Percentiles rank a stretch among this genome's conserved stretches.
These are phyloP conservation scores for Mycena sp. DNA, from an alignment of 1,284 basidiomycete species.

Conservation along the genomic window DNA sequence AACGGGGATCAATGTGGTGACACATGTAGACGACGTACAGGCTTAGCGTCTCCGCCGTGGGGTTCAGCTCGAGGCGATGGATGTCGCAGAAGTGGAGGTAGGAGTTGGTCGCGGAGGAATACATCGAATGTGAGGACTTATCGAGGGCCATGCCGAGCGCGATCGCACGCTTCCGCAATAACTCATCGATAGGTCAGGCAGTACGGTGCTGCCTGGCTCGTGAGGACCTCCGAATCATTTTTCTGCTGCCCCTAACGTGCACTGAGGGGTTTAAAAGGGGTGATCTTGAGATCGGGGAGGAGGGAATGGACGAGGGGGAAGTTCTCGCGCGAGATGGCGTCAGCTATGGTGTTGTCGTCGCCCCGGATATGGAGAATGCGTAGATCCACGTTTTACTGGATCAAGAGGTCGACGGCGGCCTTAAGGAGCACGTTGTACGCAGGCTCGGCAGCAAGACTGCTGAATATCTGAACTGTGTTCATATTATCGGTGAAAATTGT, in stretches of 20 bases:
- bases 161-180: slow-evolving; percentile 31
- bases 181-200: slow-evolving; percentile 42
- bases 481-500: slow-evolving; percentile 45
- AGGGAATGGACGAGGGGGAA: slow-evolving; percentile 14
- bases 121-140: slow-evolving; percentile 20
- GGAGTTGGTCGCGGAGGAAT: slow-evolving; percentile 38
- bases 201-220: slow-evolving; percentile 34
- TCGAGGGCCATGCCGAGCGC: slow-evolving; percentile 33
- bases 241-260: slow-evolving; percentile 36
- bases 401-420: slow-evolving; percentile 38
- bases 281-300: slow-evolving; percentile 32
- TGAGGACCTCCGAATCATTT: slow-evolving; percentile 32
- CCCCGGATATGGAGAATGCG: slow-evolving; percentile 11
- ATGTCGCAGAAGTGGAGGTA: too few relatives aligned
- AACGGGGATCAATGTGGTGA: slow-evolving; percentile 32
- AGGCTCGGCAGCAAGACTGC: slow-evolving; percentile 33
- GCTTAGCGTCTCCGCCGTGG: too few relatives aligned
- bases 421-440: slow-evolving; percentile 43
- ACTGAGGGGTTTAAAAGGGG: slow-evolving; percentile 41
- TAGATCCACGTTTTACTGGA: slow-evolving; percentile 28
- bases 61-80: too few relatives aligned
- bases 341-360: neutral
- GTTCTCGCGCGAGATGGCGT: slow-evolving; percentile 4
- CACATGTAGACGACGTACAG: too few relatives aligned
- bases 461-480: slow-evolving; percentile 47